Evolutionary conservation across 176 grass and related monocot species (phyloP).

Genomic region (Bolboschoenus planiculmis): DNA sequence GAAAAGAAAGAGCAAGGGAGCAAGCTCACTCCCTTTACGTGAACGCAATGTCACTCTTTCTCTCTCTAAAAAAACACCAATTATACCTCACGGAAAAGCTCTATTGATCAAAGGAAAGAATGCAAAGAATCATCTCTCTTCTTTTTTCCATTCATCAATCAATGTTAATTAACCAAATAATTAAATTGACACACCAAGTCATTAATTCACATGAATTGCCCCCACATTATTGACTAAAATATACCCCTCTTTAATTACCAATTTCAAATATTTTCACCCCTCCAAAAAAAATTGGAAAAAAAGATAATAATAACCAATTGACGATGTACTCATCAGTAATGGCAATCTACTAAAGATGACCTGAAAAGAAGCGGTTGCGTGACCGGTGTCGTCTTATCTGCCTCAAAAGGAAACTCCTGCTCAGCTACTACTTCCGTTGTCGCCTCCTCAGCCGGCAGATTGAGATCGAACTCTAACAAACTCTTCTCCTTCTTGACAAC

Average conservation of each 20-base stretch:
- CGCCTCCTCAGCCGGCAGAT: slow-evolving; percentile 55
- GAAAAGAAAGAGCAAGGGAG: neutral
- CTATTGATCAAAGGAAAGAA: slow-evolving; percentile 15
- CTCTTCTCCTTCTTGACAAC: slow-evolving; percentile 54
- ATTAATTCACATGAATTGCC: slow-evolving; percentile 3
- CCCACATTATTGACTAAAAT: slow-evolving; percentile 13
- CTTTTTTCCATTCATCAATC: slow-evolving; percentile 16
- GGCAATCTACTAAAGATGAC: slow-evolving; percentile 72
- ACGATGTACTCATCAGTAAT: slow-evolving; percentile 40
- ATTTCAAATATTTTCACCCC: slow-evolving; percentile 32
- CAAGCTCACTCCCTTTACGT: slow-evolving; percentile 28
- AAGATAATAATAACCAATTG: neutral
- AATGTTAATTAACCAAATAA: slow-evolving; percentile 24
- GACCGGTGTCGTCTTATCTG: neutral
- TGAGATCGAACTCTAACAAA: slow-evolving; percentile 69
- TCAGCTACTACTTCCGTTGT: neutral
- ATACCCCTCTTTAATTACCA: slow-evolving; percentile 45
- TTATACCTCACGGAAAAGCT: slow-evolving; percentile 19
- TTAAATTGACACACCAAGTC: slow-evolving; percentile 7
- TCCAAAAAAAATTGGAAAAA: slow-evolving; percentile 27
- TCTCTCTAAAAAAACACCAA: slow-evolving; percentile 19
- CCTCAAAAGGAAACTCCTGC: slow-evolving; percentile 25
- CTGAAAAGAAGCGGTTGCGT: slow-evolving; percentile 35
- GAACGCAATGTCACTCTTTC: slow-evolving; percentile 21
- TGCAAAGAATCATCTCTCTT: slow-evolving; percentile 13